These are phyloP conservation scores for Ormosia emarginata DNA, from an alignment of 306 rosid genomes.

Conservation along the genomic window DNA sequence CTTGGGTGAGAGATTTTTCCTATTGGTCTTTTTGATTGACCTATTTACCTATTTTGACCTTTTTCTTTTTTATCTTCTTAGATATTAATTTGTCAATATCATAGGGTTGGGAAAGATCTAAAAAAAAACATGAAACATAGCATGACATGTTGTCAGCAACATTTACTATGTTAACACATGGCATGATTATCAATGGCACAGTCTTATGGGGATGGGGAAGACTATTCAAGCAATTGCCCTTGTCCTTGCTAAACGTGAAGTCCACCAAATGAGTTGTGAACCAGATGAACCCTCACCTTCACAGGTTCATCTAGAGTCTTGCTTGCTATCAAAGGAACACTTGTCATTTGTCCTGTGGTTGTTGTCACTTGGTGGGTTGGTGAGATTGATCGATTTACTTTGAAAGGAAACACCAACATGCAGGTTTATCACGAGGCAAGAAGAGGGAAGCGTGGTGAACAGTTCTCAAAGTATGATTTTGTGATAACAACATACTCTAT, in stretches of 20 bases:
- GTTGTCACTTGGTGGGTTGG: conserved; percentile 84
- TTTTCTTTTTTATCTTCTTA: no score
- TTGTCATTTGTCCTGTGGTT: conserved; percentile 86
- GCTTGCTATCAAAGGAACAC: conserved; percentile 57
- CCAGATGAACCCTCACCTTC: conserved; percentile 24
- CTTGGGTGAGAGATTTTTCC: no score
- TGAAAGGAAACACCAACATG: conserved; percentile 72
- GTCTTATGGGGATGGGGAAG: conserved; percentile 90
- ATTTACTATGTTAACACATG: no score
- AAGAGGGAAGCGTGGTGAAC: conserved; percentile 50
- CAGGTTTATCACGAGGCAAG: conserved; percentile 78
- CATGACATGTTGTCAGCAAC: no score
- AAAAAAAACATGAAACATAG: no score
- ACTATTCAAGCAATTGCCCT: conserved; percentile 94
- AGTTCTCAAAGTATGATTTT: conserved; percentile 67
- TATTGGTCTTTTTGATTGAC: no score
- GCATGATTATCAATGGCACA: no score
- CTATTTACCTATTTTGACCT: no score
- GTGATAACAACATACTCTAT: conserved; percentile 78
- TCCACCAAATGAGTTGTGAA: conserved; percentile 26
- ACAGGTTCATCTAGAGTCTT: conserved; percentile 46
- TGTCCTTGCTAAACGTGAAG: conserved; percentile 73
- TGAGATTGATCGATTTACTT: conserved; percentile 76
- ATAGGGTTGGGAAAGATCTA: no score
- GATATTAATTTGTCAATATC: no score